Base-by-base conservation (phyloP, 1,284 basidiomycete species). In the Rhizoctonia solani region DNA sequence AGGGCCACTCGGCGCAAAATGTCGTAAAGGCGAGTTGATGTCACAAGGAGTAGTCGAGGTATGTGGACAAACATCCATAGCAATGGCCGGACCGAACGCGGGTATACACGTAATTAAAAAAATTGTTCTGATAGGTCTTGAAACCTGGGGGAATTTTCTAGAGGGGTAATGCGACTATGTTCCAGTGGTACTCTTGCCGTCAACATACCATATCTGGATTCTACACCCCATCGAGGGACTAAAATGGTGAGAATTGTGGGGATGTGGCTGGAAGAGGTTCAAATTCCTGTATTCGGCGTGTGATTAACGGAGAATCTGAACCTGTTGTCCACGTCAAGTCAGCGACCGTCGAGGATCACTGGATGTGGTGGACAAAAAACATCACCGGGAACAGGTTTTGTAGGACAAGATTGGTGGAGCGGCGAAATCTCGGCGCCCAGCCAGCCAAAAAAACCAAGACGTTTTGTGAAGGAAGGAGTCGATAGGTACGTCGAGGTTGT, bases 371-470 rank as follows among this genome's bases (percentile, higher is more conserved):
- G 49, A 34, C 9, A 52, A 63, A 63, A 63, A 52, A 23, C 30
- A 27, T 5, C 44, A 9, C 6, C 19, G 44, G 44, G 16, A 63
- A 63, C 34, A 41, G 49, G 49, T 63, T 63, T 63, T 63, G 59
- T 63, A 63, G 59, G 49, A 63, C 27, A 39, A 63, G 59, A 63
- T 63, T 63, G 59, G 59, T 63, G 59, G 59, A 63, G 59, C 59
- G 59, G 59, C 23, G 34, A 34, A 32, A 39, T 39, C n/a, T 63
- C 59, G 59, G 59, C 14, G 49, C 4, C 25, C 14, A 19, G 5
- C 9, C 44, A 6, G 19, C n/a, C n/a, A 46, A 9, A 19, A 46
- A 11, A 46, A 46, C 44, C 44, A 46, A 46, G 44, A 9, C 44
- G n/a, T 19, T 46, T 19, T 46, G n/a, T 46, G 44, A 21, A 46